These are phyloP conservation scores for Collybiopsis luxurians DNA, from an alignment of 768 basidiomycete genomes.

Conservation along the genomic window DNA sequence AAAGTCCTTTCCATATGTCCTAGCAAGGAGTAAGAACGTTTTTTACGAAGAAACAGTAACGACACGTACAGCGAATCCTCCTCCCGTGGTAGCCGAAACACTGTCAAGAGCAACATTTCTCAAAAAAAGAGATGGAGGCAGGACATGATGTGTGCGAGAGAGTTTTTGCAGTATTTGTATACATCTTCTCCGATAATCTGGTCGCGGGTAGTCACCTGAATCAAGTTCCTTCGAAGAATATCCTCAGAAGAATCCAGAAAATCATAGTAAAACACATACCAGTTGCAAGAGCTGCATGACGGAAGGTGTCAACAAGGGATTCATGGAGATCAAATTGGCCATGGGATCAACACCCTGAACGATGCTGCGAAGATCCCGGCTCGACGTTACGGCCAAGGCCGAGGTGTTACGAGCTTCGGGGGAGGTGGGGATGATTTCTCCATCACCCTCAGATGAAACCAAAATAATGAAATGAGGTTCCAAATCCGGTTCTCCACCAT, in stretches of 20 bases:
- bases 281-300: not conserved
- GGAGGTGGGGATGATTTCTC: not conserved
- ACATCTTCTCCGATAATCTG: not conserved
- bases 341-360: not conserved
- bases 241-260: not conserved
- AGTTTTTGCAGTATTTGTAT: not conserved
- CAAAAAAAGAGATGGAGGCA: not conserved
- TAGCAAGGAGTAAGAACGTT: not conserved
- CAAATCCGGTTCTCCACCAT: too few relatives aligned
- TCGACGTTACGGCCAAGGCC: not conserved
- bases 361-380: not conserved
- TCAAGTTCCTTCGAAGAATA: not conserved
- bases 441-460: too few relatives aligned
- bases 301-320: not conserved
- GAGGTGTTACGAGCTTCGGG: not conserved
- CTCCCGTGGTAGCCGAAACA: not conserved
- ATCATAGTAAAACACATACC: not conserved
- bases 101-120: not conserved
- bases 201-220: not conserved
- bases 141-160: not conserved
- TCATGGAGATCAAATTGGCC: not conserved
- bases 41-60: not conserved
- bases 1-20: not conserved
- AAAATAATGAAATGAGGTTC: too few relatives aligned
- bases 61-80: not conserved